phyloP scores from a whole-genome alignment of 768 basidiomycete species.

The Tricholoma bakamatsutake region DNA sequence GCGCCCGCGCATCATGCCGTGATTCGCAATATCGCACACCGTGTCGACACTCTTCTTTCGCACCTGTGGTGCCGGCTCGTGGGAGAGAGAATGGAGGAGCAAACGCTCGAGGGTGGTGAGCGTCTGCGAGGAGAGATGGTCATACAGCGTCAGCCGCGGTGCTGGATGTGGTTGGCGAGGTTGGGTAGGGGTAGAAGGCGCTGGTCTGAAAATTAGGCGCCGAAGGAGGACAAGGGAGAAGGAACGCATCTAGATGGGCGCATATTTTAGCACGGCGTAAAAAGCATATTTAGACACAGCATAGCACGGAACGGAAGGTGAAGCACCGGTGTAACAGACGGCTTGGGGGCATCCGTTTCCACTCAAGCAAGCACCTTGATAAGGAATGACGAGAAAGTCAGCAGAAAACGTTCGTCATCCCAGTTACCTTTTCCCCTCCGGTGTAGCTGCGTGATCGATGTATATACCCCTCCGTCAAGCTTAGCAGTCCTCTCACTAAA shows the following conservation, averaged over 20 bases:
- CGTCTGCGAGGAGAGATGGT: slow-evolving; percentile 64
- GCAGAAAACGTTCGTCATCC: too few relatives aligned
- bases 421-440: too few relatives aligned
- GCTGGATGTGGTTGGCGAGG: slow-evolving; percentile 15
- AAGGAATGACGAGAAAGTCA: too few relatives aligned
- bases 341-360: not conserved
- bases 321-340: not conserved
- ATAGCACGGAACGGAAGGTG: not conserved
- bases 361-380: not conserved
- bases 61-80: slow-evolving; percentile 54
- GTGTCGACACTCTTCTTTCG: slow-evolving; percentile 71
- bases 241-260: slow-evolving; percentile 61
- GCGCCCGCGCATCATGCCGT: slow-evolving; percentile 66
- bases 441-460: too few relatives aligned
- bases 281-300: not conserved
- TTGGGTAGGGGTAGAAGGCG: slow-evolving; percentile 23
- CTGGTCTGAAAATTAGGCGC: slow-evolving; percentile 16
- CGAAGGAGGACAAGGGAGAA: slow-evolving; percentile 57
- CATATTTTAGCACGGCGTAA: slow-evolving; percentile 3
- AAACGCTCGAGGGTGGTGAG: slow-evolving; percentile 66
- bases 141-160: slow-evolving; percentile 61
- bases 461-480: too few relatives aligned
- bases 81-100: slow-evolving; percentile 61
- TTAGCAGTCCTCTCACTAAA: too few relatives aligned
- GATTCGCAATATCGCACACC: slow-evolving; percentile 68